Base-by-base conservation (phyloP, 352 stramenopile genomes). In the Lagenidium giganteum region DNA sequence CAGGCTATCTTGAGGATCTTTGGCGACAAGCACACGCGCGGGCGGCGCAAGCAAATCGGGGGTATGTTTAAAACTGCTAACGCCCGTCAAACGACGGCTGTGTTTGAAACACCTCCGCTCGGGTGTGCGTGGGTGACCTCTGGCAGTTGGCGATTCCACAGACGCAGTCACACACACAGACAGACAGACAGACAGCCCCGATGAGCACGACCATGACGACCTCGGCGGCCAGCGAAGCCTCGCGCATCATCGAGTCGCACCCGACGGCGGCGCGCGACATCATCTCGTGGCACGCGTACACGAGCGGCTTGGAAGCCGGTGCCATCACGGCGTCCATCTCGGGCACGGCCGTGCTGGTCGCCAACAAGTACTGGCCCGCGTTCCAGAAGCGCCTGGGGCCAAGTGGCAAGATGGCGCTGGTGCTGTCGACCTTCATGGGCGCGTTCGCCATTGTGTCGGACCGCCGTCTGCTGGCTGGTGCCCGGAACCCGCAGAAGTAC, bases 321-420 rank as follows among this genome's bases (percentile, higher is more conserved):
- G 61, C 72, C 1, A 35, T 60, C 4, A 54, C 62, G 1, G 58
- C 51, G 27, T 50, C 46, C 0, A 37, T 81, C 17, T 44, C 53
- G 1, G 64, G 35, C 38, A 34, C 51, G 18, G 43, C 24, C 13
- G 14, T 43, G 35, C 37, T 44, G n/a, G 32, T 58, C 0, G 74
- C 71, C 35, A 62, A 90, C 52, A 77, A 80, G 27, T 72, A 81
- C 56, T 87, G 45, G 61, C 55, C 64, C 1, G 62, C 57, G 27
- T 93, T 90, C 70, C 81, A 78, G 61, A 70, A 67, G 34, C 77
- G 81, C 11, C 45, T 93, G 8, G 71, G 63, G 30, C 57, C 73
- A 29, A 90, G 77, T 47, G 81, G 68, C 58, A 90, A 93, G 71
- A 79, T 63, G 47, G 75, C 67, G 27, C 62, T 93, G 25, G 65